Evolutionary conservation across 257 asterid species (phyloP).

Genomic region (Nicotiana sylvestris): DNA sequence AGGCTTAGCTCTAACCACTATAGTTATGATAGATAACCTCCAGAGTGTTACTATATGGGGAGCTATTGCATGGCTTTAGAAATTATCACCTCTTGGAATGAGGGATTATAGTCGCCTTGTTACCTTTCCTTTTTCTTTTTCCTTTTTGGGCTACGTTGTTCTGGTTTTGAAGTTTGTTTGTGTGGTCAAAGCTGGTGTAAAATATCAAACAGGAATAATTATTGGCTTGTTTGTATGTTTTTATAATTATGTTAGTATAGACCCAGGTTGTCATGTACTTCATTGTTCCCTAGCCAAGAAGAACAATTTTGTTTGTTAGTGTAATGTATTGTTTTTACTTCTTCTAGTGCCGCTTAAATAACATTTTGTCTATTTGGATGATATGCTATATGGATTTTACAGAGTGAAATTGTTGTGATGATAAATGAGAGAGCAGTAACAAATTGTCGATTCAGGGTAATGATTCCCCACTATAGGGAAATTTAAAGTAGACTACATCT

Average conservation of each 20-base stretch:
- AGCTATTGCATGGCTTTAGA: not conserved
- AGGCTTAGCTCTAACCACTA: slow-evolving; percentile 37
- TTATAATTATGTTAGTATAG: not conserved
- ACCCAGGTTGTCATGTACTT: not conserved
- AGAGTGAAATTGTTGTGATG: no score
- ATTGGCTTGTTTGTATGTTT: not conserved
- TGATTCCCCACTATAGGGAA: no score
- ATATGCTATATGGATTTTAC: no score
- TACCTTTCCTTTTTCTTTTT: not conserved
- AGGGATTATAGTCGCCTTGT: not conserved
- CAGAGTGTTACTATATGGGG: not conserved
- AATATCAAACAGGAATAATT: not conserved
- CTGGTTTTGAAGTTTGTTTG: not conserved
- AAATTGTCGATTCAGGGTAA: no score
- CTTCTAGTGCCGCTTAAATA: not conserved
- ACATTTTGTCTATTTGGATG: no score
- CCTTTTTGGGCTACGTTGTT: not conserved
- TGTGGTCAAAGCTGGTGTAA: slow-evolving; percentile 2
- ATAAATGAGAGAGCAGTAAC: no score
- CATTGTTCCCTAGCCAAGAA: not conserved
- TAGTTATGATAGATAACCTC: not conserved
- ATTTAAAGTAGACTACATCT: no score
- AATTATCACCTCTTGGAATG: not conserved
- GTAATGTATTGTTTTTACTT: not conserved
- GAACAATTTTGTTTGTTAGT: not conserved